Evolutionary conservation across 345 rosid species (phyloP).

Genomic region (Lumnitzera racemosa): DNA sequence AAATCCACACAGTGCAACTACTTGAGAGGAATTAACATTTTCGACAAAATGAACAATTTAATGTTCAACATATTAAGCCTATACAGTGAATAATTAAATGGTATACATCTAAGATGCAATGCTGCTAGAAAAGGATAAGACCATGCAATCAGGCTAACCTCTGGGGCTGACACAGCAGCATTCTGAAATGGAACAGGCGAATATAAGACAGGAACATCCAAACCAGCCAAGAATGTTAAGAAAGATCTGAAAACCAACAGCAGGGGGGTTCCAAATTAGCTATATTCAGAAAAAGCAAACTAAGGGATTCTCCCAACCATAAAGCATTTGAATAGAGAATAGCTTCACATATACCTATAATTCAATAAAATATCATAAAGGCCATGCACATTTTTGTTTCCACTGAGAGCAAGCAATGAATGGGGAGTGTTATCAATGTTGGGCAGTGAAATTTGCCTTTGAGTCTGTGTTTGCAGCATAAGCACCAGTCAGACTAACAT

Average conservation of each 20-base stretch:
- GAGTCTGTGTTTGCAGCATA: constrained; percentile 45
- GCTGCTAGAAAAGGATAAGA: too few species aligned
- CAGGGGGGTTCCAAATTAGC: background rate
- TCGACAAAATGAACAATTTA: too few species aligned
- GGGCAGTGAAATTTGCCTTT: constrained; percentile 38
- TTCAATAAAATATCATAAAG: constrained; percentile 81
- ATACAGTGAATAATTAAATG: too few species aligned
- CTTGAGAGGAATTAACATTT: too few species aligned
- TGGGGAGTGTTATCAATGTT: constrained; percentile 77
- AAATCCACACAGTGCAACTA: too few species aligned
- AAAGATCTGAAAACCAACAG: constrained; percentile 46
- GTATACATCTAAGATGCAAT: too few species aligned
- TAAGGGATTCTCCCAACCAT: too few species aligned
- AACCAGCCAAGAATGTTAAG: constrained; percentile 50
- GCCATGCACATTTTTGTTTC: constrained; percentile 61
- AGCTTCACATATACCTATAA: constrained; percentile 45
- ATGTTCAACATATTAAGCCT: too few species aligned
- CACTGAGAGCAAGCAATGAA: constrained; percentile 69
- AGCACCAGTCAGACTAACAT: background rate
- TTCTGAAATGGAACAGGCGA: constrained; percentile 76
- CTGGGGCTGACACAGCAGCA: constrained; percentile 78
- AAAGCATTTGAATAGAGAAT: background rate
- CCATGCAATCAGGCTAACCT: constrained; percentile 35
- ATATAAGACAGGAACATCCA: constrained; percentile 75
- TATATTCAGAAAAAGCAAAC: background rate